These are phyloP conservation scores for Ophiosphaerella herpotricha DNA, from an alignment of 2,329 filamentous ascomycete genomes.

Conservation along the genomic window DNA sequence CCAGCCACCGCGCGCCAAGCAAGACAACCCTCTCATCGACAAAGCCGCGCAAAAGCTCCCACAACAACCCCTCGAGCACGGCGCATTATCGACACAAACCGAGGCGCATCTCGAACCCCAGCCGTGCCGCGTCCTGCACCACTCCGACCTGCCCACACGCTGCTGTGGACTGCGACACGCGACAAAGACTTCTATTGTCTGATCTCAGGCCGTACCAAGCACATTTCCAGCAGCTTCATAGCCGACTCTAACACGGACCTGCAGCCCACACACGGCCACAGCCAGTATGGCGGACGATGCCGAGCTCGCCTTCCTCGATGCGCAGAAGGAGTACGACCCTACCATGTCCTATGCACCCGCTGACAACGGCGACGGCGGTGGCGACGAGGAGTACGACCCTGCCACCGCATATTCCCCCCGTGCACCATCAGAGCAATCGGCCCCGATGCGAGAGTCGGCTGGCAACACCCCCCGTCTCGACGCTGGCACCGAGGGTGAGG, in stretches of 20 bases:
- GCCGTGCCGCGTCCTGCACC: neutral
- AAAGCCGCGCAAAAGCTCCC: conserved; percentile 8
- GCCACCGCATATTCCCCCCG: conserved; percentile 28
- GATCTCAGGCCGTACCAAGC: conserved; percentile 14
- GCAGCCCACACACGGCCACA: conserved; percentile 4
- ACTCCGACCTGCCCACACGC: conserved; percentile 8
- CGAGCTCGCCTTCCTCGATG: conserved; percentile 58
- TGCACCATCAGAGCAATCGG: conserved; percentile 29
- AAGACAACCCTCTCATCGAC: no score
- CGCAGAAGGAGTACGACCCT: conserved; percentile 51
- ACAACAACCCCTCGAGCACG: conserved; percentile 13
- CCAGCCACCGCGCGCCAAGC: conserved; percentile 13
- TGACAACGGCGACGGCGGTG: conserved; percentile 51
- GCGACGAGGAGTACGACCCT: conserved; percentile 50
- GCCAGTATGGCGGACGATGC: conserved; percentile 57
- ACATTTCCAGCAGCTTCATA: conserved; percentile 8
- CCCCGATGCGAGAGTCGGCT: conserved; percentile 35
- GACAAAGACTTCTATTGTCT: conserved; percentile 29
- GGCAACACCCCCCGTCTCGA: conserved; percentile 30
- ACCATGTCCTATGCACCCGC: conserved; percentile 43
- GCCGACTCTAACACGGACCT: conserved; percentile 13
- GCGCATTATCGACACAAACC: conserved; percentile 15
- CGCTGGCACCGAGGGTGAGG: conserved; percentile 23
- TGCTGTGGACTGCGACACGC: conserved; percentile 20
- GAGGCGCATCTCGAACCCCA: conserved; percentile 12